A percentile compares a stretch with the other conserved stretches of the same genome.
Evolutionary conservation across 441 rosid genomes (phyloP).

Genomic region (Daphne laureola): DNA sequence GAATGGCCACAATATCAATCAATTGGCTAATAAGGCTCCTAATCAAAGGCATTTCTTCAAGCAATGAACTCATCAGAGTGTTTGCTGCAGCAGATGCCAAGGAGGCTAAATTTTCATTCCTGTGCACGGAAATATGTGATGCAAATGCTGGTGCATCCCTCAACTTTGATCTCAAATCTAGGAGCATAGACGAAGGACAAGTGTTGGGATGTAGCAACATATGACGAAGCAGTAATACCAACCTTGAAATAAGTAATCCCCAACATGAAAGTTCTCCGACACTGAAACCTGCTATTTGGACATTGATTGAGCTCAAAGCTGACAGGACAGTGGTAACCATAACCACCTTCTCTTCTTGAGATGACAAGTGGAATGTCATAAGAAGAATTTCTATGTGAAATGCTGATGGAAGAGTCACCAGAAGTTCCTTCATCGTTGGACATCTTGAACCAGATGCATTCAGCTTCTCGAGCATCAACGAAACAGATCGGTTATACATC

Average conservation of each 20-base stretch:
- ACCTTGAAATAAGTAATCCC: slow-evolving; percentile 88
- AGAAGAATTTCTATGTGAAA: slow-evolving; percentile 95
- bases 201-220: slow-evolving; percentile 67
- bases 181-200: slow-evolving; percentile 76
- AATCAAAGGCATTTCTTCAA: slow-evolving; percentile 57
- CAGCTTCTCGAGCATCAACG: slow-evolving; percentile 58
- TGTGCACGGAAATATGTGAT: slow-evolving; percentile 30
- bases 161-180: slow-evolving; percentile 71
- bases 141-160: slow-evolving; percentile 57
- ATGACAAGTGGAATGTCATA: slow-evolving; percentile 92
- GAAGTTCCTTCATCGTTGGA: slow-evolving; percentile 56
- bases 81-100: slow-evolving; percentile 58
- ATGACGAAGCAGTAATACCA: slow-evolving; percentile 82
- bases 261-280: slow-evolving; percentile 69
- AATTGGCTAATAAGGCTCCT: slow-evolving; percentile 59
- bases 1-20: slow-evolving; percentile 64
- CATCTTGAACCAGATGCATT: slow-evolving; percentile 41
- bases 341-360: slow-evolving; percentile 62
- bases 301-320: slow-evolving; percentile 41
- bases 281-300: slow-evolving; percentile 35
- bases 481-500: slow-evolving; percentile 51
- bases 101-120: slow-evolving; percentile 61
- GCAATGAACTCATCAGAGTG: slow-evolving; percentile 41
- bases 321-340: slow-evolving; percentile 56
- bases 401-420: slow-evolving; percentile 75